phyloP scores from a whole-genome alignment of 2,329 filamentous ascomycete species.

The Cordyceps fumosorosea region DNA sequence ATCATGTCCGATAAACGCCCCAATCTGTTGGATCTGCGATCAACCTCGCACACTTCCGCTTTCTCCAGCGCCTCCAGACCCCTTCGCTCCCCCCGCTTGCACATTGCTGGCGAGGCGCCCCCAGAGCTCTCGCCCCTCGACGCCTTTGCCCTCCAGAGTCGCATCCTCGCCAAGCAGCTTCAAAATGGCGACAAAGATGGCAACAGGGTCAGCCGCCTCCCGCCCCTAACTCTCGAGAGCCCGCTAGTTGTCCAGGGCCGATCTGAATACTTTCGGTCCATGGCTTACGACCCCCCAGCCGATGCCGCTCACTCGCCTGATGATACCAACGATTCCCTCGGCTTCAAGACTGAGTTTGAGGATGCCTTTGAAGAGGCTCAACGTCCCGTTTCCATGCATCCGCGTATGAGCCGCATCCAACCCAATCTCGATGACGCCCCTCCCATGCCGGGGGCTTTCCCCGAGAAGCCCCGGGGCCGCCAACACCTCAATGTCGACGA shows the following conservation, averaged over 20 bases:
- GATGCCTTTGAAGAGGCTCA: conserved; percentile 42
- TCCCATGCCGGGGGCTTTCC: conserved; percentile 33
- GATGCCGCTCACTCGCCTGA: conserved; percentile 19
- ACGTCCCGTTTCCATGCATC: conserved; percentile 68
- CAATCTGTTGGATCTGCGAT: conserved; percentile 52
- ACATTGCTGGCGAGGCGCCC: conserved; percentile 73
- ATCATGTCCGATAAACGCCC: conserved; percentile 36
- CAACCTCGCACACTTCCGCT: conserved; percentile 19
- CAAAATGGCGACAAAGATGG: conserved; percentile 70
- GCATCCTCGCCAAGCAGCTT: conserved; percentile 78
- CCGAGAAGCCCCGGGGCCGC: conserved; percentile 36
- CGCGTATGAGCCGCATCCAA: conserved; percentile 60
- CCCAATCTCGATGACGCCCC: conserved; percentile 44
- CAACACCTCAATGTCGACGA: conserved; percentile 33
- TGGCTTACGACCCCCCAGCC: conserved; percentile 47
- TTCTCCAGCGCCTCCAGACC: conserved; percentile 25
- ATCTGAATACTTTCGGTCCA: conserved; percentile 73
- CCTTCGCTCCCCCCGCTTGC: conserved; percentile 66
- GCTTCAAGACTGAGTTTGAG: conserved; percentile 49
- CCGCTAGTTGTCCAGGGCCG: conserved; percentile 69
- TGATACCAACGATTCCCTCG: conserved; percentile 31
- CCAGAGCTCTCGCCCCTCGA: conserved; percentile 91
- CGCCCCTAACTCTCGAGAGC: conserved; percentile 74
- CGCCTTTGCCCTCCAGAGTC: conserved; percentile 88
- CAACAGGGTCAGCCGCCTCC: conserved; percentile 75